Evolutionary conservation across 164 flowering plant species (phyloP).

Genomic region (Hamamelis virginiana): DNA sequence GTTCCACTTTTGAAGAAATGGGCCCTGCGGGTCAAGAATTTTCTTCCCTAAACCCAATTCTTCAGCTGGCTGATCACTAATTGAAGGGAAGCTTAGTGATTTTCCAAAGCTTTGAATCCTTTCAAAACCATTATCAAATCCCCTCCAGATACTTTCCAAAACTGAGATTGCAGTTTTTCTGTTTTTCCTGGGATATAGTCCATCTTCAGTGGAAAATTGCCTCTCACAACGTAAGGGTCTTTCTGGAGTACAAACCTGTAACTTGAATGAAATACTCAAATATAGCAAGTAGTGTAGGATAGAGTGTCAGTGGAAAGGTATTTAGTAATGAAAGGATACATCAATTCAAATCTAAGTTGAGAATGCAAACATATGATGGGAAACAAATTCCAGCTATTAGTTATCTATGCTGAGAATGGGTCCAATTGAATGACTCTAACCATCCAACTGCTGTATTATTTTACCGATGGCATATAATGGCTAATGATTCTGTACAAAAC

Average conservation of each 20-base stretch:
- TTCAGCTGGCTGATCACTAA: conserved; percentile 5
- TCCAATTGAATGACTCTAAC: too few relatives aligned
- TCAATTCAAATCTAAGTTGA: too few relatives aligned
- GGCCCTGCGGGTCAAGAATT: conserved; percentile 73
- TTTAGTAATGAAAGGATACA: too few relatives aligned
- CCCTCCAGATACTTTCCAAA: conserved; percentile 17
- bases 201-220: conserved; percentile 4
- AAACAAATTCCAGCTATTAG: too few relatives aligned
- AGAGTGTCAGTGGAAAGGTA: too few relatives aligned
- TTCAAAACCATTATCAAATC: conserved; percentile 40
- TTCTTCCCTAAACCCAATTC: conserved; percentile 29
- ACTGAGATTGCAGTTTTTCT: conserved; percentile 1
- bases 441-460: too few relatives aligned
- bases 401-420: too few relatives aligned
- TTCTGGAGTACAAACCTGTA: conserved; percentile 49
- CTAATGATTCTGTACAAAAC: too few relatives aligned
- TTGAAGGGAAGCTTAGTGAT: conserved; percentile 22
- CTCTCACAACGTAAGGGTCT: conserved; percentile 30
- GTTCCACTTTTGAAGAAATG: conserved; percentile 71
- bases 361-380: too few relatives aligned
- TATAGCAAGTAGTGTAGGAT: too few relatives aligned
- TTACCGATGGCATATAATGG: too few relatives aligned
- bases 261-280: conserved; percentile 18
- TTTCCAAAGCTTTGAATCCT: conserved; percentile 36
- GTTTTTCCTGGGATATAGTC: not conserved